Base-by-base conservation (phyloP, 306 rosid species). In the Spatholobus suberectus region DNA sequence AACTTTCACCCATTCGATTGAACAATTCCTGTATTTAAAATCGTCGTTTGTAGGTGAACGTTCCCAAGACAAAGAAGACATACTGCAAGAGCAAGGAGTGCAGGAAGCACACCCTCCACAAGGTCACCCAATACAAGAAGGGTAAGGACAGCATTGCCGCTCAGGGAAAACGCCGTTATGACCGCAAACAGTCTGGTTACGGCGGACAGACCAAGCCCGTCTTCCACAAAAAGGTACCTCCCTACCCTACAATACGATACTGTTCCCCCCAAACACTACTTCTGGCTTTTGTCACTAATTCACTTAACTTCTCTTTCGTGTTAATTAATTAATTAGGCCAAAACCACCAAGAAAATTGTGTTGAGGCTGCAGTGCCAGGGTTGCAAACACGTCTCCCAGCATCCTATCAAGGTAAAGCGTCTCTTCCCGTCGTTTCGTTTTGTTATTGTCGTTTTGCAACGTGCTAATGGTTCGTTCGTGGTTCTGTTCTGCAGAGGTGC, bases 201-300 rank as follows among this genome's bases (percentile, higher is more conserved):
- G 90, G 90, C 74, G 90, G 90, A 2, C 90, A 87, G 70, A 87
- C 90, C 2, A 87, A 87, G 37, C 90, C 90, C 4, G 88, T 87
- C 5, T 84, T 87, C 76, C 90, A 87, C 84, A 87, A 87, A 41
- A 87, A 87, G 90, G 90, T 87, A 38, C 9, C 3, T 3, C 6
- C 8, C n/a, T n/a, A n/a, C 15, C 7, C 8, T 12, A 26, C 5
- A 2, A 7, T 8, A 2, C 32, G 21, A 1, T 24, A 57, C 29
- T 5, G 1, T 59, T 62, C 14, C 11, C 21, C 5, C 46, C 46
- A 34, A 65, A 1, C 70, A 3, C 44, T 8, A 5, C 24, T 17
- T 17, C 1, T n/a, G 2, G 0, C n/a, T 37, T 66, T 32, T 34
- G 11, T 32, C 5, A 0, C 14, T 6, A 12, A 57, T 57, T 63